Evolutionary conservation across 2,329 filamentous ascomycete genomes (phyloP).

Genomic region (Herpotrichia juniperi): DNA sequence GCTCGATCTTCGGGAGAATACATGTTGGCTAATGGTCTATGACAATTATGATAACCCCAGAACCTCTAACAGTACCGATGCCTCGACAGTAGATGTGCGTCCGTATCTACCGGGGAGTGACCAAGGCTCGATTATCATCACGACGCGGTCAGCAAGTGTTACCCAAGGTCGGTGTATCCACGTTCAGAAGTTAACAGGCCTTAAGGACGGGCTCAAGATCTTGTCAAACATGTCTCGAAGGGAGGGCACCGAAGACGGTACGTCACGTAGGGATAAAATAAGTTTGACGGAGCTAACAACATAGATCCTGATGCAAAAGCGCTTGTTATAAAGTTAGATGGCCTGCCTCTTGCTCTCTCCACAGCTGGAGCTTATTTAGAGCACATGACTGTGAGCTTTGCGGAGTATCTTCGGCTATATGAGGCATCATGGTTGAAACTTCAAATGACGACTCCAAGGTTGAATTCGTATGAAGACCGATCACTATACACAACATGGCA

Average conservation of each 20-base stretch:
- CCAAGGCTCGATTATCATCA: conserved; percentile 21
- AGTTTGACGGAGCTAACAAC: conserved; percentile 5
- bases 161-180: conserved; percentile 14
- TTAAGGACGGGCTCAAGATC: conserved; percentile 19
- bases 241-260: conserved; percentile 13
- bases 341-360: conserved; percentile 20
- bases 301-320: conserved; percentile 39
- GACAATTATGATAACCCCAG: conserved; percentile 53
- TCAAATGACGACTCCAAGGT: conserved; percentile 17
- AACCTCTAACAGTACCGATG: conserved; percentile 15
- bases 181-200: conserved; percentile 15
- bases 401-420: conserved; percentile 40
- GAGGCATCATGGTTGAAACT: conserved; percentile 30
- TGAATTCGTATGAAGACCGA: conserved; percentile 29
- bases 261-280: conserved; percentile 9
- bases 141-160: conserved; percentile 16
- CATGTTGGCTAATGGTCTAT: conserved; percentile 48
- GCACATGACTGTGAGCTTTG: conserved; percentile 18
- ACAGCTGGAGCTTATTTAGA: conserved; percentile 23
- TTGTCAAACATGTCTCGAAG: conserved; percentile 17
- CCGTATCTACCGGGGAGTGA: conserved; percentile 15
- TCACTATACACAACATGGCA: conserved; percentile 22
- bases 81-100: conserved; percentile 38
- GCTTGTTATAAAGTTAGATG: conserved; percentile 19
- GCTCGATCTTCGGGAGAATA: conserved; percentile 45